Conservation (phyloP, 805 yeast genomes). For the Phaffomyces thermotolerans region DNA sequence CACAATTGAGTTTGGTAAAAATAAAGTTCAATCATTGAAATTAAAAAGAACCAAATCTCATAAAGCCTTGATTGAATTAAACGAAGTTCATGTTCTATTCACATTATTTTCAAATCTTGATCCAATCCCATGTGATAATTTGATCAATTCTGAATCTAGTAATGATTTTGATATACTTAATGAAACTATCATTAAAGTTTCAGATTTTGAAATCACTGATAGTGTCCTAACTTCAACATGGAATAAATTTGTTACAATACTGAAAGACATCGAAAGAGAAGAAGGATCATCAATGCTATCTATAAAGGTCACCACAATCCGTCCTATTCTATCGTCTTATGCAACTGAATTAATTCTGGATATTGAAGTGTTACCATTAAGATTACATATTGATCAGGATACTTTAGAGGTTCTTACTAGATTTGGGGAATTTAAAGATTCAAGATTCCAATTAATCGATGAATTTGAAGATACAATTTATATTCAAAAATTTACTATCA, state of each 20-base stretch:
- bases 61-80: slow-evolving; percentile 50
- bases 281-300: slow-evolving; percentile 57
- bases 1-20: slow-evolving; percentile 21
- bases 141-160: not conserved
- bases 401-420: slow-evolving; percentile 77
- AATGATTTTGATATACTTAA: slow-evolving; percentile 38
- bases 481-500: slow-evolving; percentile 60
- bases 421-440: slow-evolving; percentile 74
- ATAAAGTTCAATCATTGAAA: slow-evolving; percentile 37
- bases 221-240: slow-evolving; percentile 84
- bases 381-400: slow-evolving; percentile 89
- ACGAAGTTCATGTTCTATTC: slow-evolving; percentile 44
- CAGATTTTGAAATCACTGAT: slow-evolving; percentile 58
- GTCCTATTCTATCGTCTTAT: slow-evolving; percentile 58
- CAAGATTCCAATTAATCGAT: slow-evolving; percentile 53
- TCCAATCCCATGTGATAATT: slow-evolving; percentile 26
- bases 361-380: slow-evolving; percentile 57
- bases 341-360: slow-evolving; percentile 59
- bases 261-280: slow-evolving; percentile 64
- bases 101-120: slow-evolving; percentile 40
- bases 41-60: slow-evolving; percentile 59
- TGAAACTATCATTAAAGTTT: slow-evolving; percentile 40
- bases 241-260: slow-evolving; percentile 72
- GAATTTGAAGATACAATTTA: slow-evolving; percentile 57
- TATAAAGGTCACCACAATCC: slow-evolving; percentile 45